Conservation (phyloP, 179 eudicot species). For the Monotropa hypopitys region DNA sequence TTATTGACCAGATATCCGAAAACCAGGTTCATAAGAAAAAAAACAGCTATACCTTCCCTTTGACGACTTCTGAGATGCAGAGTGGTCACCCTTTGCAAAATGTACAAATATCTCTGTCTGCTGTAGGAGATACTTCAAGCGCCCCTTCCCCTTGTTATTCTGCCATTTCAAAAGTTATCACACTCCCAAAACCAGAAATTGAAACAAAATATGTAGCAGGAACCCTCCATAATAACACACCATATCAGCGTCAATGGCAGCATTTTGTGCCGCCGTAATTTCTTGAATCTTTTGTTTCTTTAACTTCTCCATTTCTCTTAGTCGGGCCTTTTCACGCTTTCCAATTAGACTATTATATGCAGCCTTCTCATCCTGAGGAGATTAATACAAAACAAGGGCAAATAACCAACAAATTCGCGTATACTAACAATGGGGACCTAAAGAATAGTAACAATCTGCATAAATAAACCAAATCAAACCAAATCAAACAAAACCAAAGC, state of each 20-base stretch:
- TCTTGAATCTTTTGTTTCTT: slow-evolving; percentile 90
- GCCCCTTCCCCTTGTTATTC: slow-evolving; percentile 91
- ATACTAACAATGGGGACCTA: not conserved
- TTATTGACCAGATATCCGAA: not conserved
- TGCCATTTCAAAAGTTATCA: slow-evolving; percentile 20
- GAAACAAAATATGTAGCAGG: not conserved
- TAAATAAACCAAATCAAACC: not conserved
- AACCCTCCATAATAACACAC: slow-evolving; percentile 19
- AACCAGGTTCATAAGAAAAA: not conserved
- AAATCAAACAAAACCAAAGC: too few relatives aligned
- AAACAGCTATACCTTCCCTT: slow-evolving; percentile 50
- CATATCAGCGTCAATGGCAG: slow-evolving; percentile 85
- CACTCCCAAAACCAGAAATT: not conserved
- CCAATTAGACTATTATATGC: slow-evolving; percentile 33
- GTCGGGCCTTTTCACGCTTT: slow-evolving; percentile 67
- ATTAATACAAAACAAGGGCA: not conserved
- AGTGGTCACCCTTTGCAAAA: slow-evolving; percentile 83
- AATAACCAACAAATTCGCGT: not conserved
- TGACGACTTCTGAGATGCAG: slow-evolving; percentile 48
- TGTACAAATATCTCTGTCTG: slow-evolving; percentile 95
- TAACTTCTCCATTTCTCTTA: slow-evolving; percentile 66
- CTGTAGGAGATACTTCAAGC: slow-evolving; percentile 79
- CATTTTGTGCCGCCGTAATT: slow-evolving; percentile 71
- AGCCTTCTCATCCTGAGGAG: slow-evolving; percentile 39
- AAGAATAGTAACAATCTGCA: not conserved